Percentiles rank a stretch among this genome's conserved stretches.
Conservation (phyloP, 345 rosid species). For the Theobroma cacao region DNA sequence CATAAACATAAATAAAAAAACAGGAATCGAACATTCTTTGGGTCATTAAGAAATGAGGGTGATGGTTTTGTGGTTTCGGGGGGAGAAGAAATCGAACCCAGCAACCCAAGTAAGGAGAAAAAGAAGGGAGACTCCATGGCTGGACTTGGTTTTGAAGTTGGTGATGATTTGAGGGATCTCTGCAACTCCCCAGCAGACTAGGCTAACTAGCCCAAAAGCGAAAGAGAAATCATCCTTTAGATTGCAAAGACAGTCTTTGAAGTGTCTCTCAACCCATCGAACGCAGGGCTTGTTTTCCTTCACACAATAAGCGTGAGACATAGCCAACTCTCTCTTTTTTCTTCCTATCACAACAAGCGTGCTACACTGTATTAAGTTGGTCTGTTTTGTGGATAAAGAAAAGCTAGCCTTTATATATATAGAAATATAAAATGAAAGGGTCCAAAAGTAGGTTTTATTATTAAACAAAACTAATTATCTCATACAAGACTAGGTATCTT, state of each 20-base stretch:
- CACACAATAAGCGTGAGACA: slow-evolving; percentile 49
- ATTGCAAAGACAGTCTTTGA: slow-evolving; percentile 86
- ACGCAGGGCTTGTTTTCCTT: slow-evolving; percentile 66
- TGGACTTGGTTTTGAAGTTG: slow-evolving; percentile 84
- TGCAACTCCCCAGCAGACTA: slow-evolving; percentile 86
- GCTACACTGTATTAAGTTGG: neutral
- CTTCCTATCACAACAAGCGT: neutral
- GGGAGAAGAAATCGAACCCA: slow-evolving; percentile 48
- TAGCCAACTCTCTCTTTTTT: slow-evolving; percentile 27
- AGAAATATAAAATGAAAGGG: too few relatives aligned
- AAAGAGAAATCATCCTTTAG: slow-evolving; percentile 70
- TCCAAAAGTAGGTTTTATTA: neutral
- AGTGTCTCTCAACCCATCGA: slow-evolving; percentile 68
- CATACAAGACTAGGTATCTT: neutral
- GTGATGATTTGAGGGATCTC: slow-evolving; percentile 95
- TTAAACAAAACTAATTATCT: neutral
- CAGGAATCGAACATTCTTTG: neutral
- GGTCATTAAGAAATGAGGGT: neutral
- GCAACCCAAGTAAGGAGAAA: slow-evolving; percentile 97
- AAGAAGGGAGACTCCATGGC: slow-evolving; percentile 88
- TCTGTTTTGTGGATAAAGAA: neutral
- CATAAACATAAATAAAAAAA: neutral
- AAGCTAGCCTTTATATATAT: neutral
- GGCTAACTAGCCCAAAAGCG: slow-evolving; percentile 59
- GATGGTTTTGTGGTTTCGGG: neutral